These are phyloP conservation scores for Saccharomycopsis schoenii DNA, from an alignment of 805 yeast genomes.

Conservation along the genomic window DNA sequence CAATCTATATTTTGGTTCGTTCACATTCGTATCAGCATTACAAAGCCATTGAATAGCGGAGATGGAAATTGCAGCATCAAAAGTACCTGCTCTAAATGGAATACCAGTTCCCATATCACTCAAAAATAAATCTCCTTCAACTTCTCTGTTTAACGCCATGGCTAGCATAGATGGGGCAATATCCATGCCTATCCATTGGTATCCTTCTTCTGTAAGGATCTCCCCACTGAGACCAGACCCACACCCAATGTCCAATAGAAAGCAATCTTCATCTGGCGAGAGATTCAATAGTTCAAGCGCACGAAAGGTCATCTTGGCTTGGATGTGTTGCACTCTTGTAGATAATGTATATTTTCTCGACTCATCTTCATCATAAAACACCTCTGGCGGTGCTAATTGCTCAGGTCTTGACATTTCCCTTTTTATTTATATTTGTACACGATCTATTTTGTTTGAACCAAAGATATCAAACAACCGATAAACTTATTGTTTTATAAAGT, in stretches of 20 bases:
- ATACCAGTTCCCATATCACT: constrained; percentile 92
- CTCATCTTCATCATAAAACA: constrained; percentile 86
- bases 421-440: neutral
- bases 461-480: too few species aligned
- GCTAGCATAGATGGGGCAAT: constrained; percentile 95
- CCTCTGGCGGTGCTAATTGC: constrained; percentile 92
- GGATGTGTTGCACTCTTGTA: constrained; percentile 96
- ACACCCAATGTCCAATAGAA: constrained; percentile 86
- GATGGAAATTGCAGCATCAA: constrained; percentile 92
- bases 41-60: constrained; percentile 97
- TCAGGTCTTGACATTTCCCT: constrained; percentile 84
- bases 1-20: constrained; percentile 77
- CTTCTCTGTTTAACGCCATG: constrained; percentile 82
- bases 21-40: constrained; percentile 78
- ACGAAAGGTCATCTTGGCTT: constrained; percentile 93
- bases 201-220: constrained; percentile 87
- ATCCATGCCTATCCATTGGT: constrained; percentile 93
- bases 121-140: constrained; percentile 86
- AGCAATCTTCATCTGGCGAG: constrained; percentile 50
- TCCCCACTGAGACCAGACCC: constrained; percentile 97
- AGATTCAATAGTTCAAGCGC: constrained; percentile 82
- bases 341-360: constrained; percentile 84
- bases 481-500: too few species aligned
- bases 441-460: neutral
- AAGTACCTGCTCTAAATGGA: constrained; percentile 92